Conservation (phyloP, 208 protist genomes). For the Wallacemonas sp. region DNA sequence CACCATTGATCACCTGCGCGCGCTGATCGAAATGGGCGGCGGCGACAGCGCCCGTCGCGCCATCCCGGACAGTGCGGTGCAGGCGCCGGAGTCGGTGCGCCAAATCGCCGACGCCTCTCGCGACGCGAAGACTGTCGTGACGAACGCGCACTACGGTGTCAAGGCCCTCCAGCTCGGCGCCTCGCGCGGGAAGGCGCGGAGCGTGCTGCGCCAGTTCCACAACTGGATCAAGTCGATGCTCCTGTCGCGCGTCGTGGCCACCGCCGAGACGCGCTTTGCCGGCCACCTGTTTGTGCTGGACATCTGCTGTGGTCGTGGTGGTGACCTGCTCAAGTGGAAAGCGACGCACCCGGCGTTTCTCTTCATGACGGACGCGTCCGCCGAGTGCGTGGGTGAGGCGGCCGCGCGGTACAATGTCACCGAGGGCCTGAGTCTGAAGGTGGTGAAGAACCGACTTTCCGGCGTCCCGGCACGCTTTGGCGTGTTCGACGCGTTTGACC, state of each 20-base stretch:
- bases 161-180: conserved; percentile 45
- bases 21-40: conserved; percentile 35
- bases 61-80: conserved; percentile 21
- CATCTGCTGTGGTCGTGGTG: conserved; percentile 76
- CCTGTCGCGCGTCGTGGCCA: conserved; percentile 11
- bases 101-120: not conserved
- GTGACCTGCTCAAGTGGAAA: conserved; percentile 81
- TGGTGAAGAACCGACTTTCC: conserved; percentile 11
- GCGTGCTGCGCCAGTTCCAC: conserved; percentile 66
- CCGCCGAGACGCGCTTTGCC: not conserved
- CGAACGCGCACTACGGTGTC: conserved; percentile 62
- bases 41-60: conserved; percentile 14
- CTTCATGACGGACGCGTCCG: conserved; percentile 69
- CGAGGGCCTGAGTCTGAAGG: conserved; percentile 69
- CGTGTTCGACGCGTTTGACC: conserved; percentile 73
- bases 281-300: conserved; percentile 43
- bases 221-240: conserved; percentile 73
- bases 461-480: conserved; percentile 65
- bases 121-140: conserved; percentile 30
- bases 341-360: conserved; percentile 49
- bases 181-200: conserved; percentile 32
- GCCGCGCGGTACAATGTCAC: conserved; percentile 66
- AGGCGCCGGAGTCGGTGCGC: conserved; percentile 17
- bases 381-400: conserved; percentile 71
- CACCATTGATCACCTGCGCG: conserved; percentile 63